Percentiles rank a stretch among this genome's conserved stretches.
phyloP scores from a whole-genome alignment of 108 stramenopile genomes.

The Cyclostephanos tholiformis region DNA sequence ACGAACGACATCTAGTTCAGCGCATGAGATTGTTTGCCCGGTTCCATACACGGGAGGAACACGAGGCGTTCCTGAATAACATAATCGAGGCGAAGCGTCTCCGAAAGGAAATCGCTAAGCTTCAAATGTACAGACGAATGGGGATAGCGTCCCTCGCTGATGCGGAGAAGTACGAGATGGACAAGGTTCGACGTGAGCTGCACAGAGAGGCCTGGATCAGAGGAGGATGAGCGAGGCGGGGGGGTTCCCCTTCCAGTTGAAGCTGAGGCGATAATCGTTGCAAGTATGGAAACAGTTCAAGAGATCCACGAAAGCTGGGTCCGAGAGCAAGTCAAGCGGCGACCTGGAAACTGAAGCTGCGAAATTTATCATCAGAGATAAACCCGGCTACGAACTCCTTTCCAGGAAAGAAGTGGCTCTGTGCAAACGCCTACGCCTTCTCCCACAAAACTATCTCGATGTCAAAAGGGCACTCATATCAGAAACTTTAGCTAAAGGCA shows the following conservation, averaged over 20 bases:
- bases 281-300: slow-evolving; percentile 44
- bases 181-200: slow-evolving; percentile 75
- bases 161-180: slow-evolving; percentile 87
- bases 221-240: no score
- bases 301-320: slow-evolving; percentile 5
- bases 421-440: slow-evolving; percentile 61
- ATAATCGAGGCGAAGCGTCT: slow-evolving; percentile 83
- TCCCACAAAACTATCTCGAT: slow-evolving; percentile 72
- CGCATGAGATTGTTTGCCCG: slow-evolving; percentile 92
- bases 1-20: slow-evolving; percentile 90
- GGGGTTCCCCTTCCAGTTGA: no score
- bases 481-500: slow-evolving; percentile 67
- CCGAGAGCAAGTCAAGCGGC: not conserved
- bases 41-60: slow-evolving; percentile 87
- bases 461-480: slow-evolving; percentile 82
- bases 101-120: slow-evolving; percentile 92
- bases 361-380: slow-evolving; percentile 35
- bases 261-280: slow-evolving; percentile 35
- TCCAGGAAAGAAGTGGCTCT: slow-evolving; percentile 69
- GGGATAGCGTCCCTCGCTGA: slow-evolving; percentile 81
- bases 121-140: slow-evolving; percentile 90
- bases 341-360: not conserved
- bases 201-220: slow-evolving; percentile 68
- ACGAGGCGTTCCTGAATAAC: slow-evolving; percentile 82
- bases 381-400: slow-evolving; percentile 66